These are phyloP conservation scores for Exsudoporus floridanus DNA, from an alignment of 1,284 basidiomycete genomes.

Conservation along the genomic window DNA sequence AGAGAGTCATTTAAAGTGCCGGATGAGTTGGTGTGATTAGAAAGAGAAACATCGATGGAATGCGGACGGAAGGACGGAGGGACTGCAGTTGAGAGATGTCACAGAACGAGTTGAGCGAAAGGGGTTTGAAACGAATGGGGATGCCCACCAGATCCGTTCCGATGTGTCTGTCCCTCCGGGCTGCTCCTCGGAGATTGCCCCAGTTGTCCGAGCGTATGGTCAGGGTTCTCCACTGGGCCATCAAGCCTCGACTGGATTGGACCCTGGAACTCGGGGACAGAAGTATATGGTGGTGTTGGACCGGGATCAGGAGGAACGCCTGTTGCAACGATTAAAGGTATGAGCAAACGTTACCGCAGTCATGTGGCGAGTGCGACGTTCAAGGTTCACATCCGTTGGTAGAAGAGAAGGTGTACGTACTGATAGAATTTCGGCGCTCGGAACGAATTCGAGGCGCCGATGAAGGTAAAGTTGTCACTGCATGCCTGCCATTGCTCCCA, in stretches of 20 bases:
- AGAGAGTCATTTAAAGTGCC: slow-evolving; percentile 10
- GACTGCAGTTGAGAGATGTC: not conserved
- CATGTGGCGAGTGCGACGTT: not conserved
- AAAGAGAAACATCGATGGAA: not conserved
- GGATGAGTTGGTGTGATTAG: slow-evolving; percentile 7
- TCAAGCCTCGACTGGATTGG: not conserved
- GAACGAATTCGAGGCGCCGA: slow-evolving; percentile 4
- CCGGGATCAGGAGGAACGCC: slow-evolving; percentile 14
- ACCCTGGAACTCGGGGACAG: slow-evolving; percentile 2
- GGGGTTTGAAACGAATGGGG: not conserved
- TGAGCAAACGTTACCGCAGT: not conserved
- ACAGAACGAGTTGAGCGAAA: not conserved
- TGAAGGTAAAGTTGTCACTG: not conserved
- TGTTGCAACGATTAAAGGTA: not conserved
- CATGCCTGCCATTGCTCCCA: slow-evolving; percentile 38
- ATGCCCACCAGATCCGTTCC: not conserved
- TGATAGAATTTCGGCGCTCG: not conserved
- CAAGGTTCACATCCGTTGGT: not conserved
- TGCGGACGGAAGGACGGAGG: slow-evolving; percentile 1
- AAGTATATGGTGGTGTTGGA: slow-evolving; percentile 36
- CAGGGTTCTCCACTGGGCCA: slow-evolving; percentile 23
- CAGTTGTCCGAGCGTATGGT: slow-evolving; percentile 44
- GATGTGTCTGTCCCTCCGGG: slow-evolving; percentile 17
- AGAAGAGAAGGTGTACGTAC: slow-evolving; percentile 2
- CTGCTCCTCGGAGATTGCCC: slow-evolving; percentile 37